Evolutionary conservation across 306 rosid species (phyloP).

Genomic region (Lathyrus aphaca): DNA sequence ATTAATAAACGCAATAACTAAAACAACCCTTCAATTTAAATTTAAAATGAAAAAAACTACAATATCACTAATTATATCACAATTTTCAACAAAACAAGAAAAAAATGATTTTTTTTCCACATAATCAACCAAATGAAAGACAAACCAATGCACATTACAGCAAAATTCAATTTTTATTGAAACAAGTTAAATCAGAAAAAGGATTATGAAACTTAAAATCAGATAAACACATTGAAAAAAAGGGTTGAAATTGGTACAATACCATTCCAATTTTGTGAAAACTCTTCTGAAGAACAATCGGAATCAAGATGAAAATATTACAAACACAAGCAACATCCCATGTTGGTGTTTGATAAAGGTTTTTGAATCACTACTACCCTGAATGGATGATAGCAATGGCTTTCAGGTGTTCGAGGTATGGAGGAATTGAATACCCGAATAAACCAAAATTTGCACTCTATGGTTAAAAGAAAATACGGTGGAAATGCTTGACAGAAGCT

Average conservation of each 20-base stretch:
- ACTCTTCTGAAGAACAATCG: slow-evolving; percentile 66
- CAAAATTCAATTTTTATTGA: not conserved
- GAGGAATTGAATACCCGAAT: too few relatives aligned
- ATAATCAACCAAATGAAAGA: not conserved
- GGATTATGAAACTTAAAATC: too few relatives aligned
- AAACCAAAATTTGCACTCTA: too few relatives aligned
- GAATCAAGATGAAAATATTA: slow-evolving; percentile 71
- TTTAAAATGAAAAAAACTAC: too few relatives aligned
- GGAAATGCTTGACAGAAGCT: too few relatives aligned
- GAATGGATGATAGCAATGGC: too few relatives aligned
- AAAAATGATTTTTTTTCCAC: not conserved
- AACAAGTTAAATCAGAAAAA: too few relatives aligned
- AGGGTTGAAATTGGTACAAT: slow-evolving; percentile 29
- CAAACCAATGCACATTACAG: not conserved
- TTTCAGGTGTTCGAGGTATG: too few relatives aligned
- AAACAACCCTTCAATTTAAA: slow-evolving; percentile 1
- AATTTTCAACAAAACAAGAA: slow-evolving; percentile 1
- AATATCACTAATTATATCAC: not conserved
- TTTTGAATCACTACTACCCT: slow-evolving; percentile 40
- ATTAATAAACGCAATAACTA: not conserved
- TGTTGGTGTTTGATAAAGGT: slow-evolving; percentile 83
- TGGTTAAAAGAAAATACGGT: too few relatives aligned
- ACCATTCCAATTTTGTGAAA: slow-evolving; percentile 84
- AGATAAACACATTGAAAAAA: not conserved
- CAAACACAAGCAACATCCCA: slow-evolving; percentile 95